Evolutionary conservation across 176 grass and related monocot genomes (phyloP).

Genomic region (Phragmites australis): DNA sequence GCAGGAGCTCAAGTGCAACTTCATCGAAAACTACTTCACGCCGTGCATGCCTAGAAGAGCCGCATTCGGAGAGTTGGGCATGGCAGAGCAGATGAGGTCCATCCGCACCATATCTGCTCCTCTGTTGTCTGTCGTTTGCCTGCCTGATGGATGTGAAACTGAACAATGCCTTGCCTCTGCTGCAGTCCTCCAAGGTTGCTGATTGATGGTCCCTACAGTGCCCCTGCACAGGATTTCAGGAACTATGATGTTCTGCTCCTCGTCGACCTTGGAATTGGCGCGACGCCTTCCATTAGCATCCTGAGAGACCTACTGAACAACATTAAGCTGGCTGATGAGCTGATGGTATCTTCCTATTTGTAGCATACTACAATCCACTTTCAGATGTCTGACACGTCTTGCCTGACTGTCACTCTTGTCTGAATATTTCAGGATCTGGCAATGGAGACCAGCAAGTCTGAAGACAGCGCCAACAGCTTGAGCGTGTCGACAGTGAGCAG

Average conservation of each 20-base stretch:
- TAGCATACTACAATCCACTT: background rate
- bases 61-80: slow-evolving; percentile 55
- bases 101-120: slow-evolving; percentile 8
- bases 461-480: slow-evolving; percentile 52
- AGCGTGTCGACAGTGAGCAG: slow-evolving; percentile 43
- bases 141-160: slow-evolving; percentile 17
- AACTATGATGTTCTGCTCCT: slow-evolving; percentile 85
- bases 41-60: slow-evolving; percentile 54
- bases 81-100: slow-evolving; percentile 64
- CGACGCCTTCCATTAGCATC: slow-evolving; percentile 88
- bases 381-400: background rate
- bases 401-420: background rate
- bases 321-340: slow-evolving; percentile 72
- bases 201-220: slow-evolving; percentile 79
- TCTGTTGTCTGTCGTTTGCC: background rate
- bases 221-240: slow-evolving; percentile 74
- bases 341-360: slow-evolving; percentile 29
- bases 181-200: slow-evolving; percentile 70
- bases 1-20: slow-evolving; percentile 72
- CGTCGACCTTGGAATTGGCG: slow-evolving; percentile 75
- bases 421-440: slow-evolving; percentile 48
- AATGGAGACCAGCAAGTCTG: slow-evolving; percentile 69
- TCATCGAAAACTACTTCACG: slow-evolving; percentile 73
- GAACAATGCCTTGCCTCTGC: slow-evolving; percentile 14
- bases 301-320: slow-evolving; percentile 81